Base-by-base conservation (phyloP, 2,329 filamentous ascomycete genomes). In the Hypoxylon sp. region DNA sequence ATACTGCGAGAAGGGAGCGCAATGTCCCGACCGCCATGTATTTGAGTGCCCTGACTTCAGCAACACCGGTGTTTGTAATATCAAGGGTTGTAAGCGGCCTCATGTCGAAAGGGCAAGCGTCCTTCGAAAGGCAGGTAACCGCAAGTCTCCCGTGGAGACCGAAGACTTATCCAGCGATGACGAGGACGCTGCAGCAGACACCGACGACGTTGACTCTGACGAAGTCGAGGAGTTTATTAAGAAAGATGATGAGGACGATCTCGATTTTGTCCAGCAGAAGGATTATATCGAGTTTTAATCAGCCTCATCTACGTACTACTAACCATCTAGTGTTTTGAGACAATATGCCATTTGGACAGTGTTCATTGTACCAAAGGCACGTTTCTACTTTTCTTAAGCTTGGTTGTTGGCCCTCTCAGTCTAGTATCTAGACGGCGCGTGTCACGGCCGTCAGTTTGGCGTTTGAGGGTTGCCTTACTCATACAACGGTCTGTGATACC, bases 21-120 rank as follows among this genome's bases (percentile, higher is more conserved):
- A 85, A 61, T 98, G 96, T 81, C 81, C 88, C 67, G 90, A 96
- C 71, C 91, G 94, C 68, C 96, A 99, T 83, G 91, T 95, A 64
- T 91, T 92, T 81, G 95, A 98, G 81, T 98, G 96, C 81, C 95
- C 96, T 70, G 92, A 97, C 79, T 98, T 97, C 84, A 93, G 93
- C 86, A 97, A 97, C 82, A 93, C 88, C 67, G 95, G 95, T 75
- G 84, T 86, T 70, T 99, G 96, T 88, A 90, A 90, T 79, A 90
- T 88, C 79, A 90, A 91, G 81, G 90, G 91, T 73, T 98, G 95
- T 84, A 92, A 91, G 78, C 87, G 97, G 60, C 92, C 90, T 66
- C 96, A 99, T 82, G 89, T 95, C 78, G 93, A 96, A 82, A 90
- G 93, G 81, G 94, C 94, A 78, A 94, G 92, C 84, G 84, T 91